phyloP scores from a whole-genome alignment of 2,329 filamentous ascomycete species.

The Pseudocercospora ulei region DNA sequence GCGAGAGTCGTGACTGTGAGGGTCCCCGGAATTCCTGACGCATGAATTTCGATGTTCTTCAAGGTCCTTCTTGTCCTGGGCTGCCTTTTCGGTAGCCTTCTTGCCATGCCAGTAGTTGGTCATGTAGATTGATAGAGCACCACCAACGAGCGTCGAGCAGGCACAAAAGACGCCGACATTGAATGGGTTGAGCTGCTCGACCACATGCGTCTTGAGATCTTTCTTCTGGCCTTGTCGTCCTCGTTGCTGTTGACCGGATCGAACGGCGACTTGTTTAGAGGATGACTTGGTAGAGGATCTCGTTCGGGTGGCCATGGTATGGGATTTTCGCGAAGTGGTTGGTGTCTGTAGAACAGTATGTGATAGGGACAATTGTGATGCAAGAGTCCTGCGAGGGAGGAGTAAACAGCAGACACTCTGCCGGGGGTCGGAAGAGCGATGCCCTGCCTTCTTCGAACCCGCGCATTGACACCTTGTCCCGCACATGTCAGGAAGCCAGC shows the following conservation, averaged over 20 bases:
- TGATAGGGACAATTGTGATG: constrained; percentile 2
- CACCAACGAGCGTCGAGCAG: constrained; percentile 5
- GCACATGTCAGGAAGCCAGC: constrained; percentile 1
- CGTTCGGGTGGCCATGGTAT: constrained; percentile 5
- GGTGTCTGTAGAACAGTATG: neutral
- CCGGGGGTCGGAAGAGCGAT: constrained; percentile 1
- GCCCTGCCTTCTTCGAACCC: neutral
- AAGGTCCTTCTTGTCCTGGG: constrained; percentile 4
- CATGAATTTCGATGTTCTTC: constrained; percentile 1
- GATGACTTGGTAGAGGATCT: neutral
- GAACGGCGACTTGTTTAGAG: constrained; percentile 4
- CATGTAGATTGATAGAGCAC: constrained; percentile 7
- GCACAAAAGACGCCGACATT: constrained; percentile 7
- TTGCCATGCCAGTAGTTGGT: constrained; percentile 6
- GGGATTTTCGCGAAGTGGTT: neutral
- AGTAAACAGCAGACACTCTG: constrained; percentile 2
- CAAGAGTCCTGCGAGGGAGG: neutral
- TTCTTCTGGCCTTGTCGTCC: constrained; percentile 4
- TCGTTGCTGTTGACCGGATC: neutral
- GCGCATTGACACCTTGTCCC: neutral
- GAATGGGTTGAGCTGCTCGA: neutral
- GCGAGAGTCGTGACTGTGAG: constrained; percentile 1
- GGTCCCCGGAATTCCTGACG: neutral
- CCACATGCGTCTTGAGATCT: neutral
- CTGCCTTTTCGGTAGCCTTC: constrained; percentile 2